Conservation (phyloP, 2,329 filamentous ascomycete genomes). For the Ophiocordyceps camponoti-rufipedis region DNA sequence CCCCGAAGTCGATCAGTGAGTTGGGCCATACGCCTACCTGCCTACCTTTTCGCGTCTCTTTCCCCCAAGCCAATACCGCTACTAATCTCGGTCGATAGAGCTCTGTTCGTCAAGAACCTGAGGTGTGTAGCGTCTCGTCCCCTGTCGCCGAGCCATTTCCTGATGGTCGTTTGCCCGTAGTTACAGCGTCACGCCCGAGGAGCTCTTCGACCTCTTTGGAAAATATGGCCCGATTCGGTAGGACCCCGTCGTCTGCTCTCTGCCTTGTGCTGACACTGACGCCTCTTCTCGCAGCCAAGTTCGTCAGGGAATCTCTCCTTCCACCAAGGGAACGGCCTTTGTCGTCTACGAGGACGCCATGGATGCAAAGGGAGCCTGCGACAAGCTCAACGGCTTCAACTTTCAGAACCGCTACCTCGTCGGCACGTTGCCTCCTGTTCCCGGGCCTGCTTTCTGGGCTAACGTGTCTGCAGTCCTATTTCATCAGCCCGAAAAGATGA, state of each 20-base stretch:
- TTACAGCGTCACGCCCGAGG: constrained; percentile 97
- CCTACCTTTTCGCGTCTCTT: not conserved
- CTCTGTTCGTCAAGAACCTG: constrained; percentile 99
- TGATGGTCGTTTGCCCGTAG: constrained; percentile 23
- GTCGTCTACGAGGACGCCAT: constrained; percentile 99
- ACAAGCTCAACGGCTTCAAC: constrained; percentile 99
- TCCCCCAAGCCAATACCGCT: not conserved
- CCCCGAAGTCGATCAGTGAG: constrained; percentile 93
- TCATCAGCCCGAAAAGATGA: constrained; percentile 48
- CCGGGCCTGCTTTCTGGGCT: not conserved
- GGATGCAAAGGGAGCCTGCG: constrained; percentile 96
- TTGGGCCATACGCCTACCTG: constrained; percentile 1
- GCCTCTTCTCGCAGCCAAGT: constrained; percentile 53
- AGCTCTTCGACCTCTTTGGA: constrained; percentile 96
- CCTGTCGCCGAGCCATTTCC: not conserved
- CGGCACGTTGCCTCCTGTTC: constrained; percentile 35
- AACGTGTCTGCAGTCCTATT: constrained; percentile 30
- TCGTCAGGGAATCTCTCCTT: constrained; percentile 89
- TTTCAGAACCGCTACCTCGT: constrained; percentile 99
- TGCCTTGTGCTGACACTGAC: constrained; percentile 4
- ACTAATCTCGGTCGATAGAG: constrained; percentile 37
- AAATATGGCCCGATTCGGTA: constrained; percentile 94
- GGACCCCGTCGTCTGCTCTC: constrained; percentile 13
- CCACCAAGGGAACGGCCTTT: constrained; percentile 96
- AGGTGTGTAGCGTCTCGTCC: constrained; percentile 34